phyloP scores from a whole-genome alignment of 2,329 filamentous ascomycete species.

The Colletotrichum aenigma region DNA sequence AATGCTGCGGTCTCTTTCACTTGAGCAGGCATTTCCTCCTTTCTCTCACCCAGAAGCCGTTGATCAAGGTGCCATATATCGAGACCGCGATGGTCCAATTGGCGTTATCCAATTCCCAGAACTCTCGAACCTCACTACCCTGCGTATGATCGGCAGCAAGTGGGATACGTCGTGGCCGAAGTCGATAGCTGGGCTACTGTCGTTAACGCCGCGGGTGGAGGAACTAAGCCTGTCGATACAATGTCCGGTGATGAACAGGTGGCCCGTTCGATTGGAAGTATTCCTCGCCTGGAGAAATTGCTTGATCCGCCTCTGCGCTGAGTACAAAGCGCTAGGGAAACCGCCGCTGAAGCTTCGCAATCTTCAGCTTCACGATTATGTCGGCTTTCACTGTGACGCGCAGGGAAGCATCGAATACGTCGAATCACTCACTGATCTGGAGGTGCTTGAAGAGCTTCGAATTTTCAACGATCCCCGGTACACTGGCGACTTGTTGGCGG shows the following conservation, averaged over 20 bases:
- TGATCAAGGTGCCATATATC: too few species aligned
- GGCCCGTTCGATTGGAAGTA: too few species aligned
- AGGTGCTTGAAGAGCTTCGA: not conserved
- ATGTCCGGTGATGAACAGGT: too few species aligned
- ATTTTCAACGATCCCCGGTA: not conserved
- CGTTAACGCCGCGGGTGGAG: accelerated
- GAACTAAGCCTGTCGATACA: too few species aligned
- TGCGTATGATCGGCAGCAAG: not conserved
- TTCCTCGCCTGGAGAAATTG: accelerated
- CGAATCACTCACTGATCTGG: not conserved
- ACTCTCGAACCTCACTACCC: not conserved
- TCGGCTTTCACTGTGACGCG: not conserved
- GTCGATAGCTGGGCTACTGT: not conserved
- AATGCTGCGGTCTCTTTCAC: not conserved
- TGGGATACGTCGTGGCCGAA: not conserved
- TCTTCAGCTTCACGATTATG: accelerated
- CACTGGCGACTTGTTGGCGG: accelerated
- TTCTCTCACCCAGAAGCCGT: accelerated
- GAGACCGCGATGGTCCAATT: not conserved
- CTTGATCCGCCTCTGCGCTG: not conserved
- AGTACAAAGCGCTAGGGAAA: not conserved
- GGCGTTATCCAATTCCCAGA: not conserved
- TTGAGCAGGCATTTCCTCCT: not conserved
- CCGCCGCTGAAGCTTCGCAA: not conserved
- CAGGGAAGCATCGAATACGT: accelerated